Base-by-base conservation (phyloP, 1,139 yeast species). In the Suhomyces yuchorum region DNA sequence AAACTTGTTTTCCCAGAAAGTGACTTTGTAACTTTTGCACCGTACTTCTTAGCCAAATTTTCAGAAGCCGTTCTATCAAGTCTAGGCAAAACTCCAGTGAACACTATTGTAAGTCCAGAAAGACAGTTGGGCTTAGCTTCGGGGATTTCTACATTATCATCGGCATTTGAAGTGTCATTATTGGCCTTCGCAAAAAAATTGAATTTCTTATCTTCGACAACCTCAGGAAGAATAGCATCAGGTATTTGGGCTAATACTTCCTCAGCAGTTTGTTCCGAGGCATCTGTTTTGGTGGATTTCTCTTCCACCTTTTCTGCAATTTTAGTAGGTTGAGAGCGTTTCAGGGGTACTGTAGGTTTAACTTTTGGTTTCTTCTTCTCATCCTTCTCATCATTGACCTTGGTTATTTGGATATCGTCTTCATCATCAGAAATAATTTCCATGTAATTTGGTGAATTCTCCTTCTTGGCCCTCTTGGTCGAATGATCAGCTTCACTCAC, bases 11-110 rank as follows among this genome's bases (percentile, higher is more conserved):
- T 88, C 18, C 90, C 84, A 46, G 95, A 87, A 26, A 93, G 87
- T 0, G 97, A 81, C 54, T 89, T 82, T 2, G 97, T 89, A 11
- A 92, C 96, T 59, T 85, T 85, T n/a, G 97, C 99, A 14, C 99
- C 99, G 59, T 92, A 91, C 53, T 79, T 77, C 59, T 88, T 85
- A 4, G 97, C 96, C 22, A 89, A 63, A 28, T 78, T 77, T 59
- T 87, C 95, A 19, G 93, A 86, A 24, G 81, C 84, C 1, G 81
- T 85, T 54, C 99, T 79, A 51, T 88, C 89, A 36, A 93, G 67
- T 23, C 81, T 81, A 1, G 97, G 96, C 51, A 93, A 66, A 4
- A 84, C 82, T 30, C 99, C 99, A 0, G 99, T 93, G 61, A 95
- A 93, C 0, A 95, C 98, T 55, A 93, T 87, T 0, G 96, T 90